Base-by-base conservation (phyloP, 768 basidiomycete species). In the Podaxis sp. region DNA sequence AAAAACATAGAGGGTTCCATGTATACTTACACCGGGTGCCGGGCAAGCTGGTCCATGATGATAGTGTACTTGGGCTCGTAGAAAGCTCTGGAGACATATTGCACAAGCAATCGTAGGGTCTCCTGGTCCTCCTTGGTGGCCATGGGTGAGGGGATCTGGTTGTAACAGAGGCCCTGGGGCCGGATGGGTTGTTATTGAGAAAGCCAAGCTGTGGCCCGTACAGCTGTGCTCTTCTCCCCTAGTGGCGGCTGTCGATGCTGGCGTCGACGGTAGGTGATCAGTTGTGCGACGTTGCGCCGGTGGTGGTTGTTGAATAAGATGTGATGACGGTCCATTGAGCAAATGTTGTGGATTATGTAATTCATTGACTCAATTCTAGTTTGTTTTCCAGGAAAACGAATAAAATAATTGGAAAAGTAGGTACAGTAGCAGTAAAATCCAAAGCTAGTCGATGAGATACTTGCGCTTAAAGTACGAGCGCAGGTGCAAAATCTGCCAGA, bases 381-480 rank as follows among this genome's bases (percentile, higher is more conserved):
- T 48, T 20, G 49, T 50, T 26, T 50, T 24, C 49, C 20, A 8
- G 26, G 13, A 22, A 50, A 50, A 50, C 12, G 49, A 2, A 26
- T 50, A 50, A 50, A 50, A 50, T 22, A 49, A 24, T 22, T 24
- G 13, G 15, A 20, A 52, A 22, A 33, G 33, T 10, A 24, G 22
- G 24, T 26, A 52, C 51, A 24, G 17, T 52, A 52, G 24, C 33
- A 33, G 6, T 33, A n/a, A 55, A 36, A 37, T 22, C 12, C 36
- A 59, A 24, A 50, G 53, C 70, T 76, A 91, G 71, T 95, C 93
- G 70, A 95, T 95, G 71, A 95, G 87, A 76, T 95, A 94, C 77
- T 95, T 97, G 71, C 90, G 85, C 80, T 93, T 95, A 86, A 99
- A 98, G 86, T 91, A 99, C 5, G 94, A 85, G 51, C 95, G 87